Evolutionary conservation across 2,329 filamentous ascomycete genomes (phyloP), one percentile per base, ranked within the genome.

Genomic region (Ustulina deusta): DNA sequence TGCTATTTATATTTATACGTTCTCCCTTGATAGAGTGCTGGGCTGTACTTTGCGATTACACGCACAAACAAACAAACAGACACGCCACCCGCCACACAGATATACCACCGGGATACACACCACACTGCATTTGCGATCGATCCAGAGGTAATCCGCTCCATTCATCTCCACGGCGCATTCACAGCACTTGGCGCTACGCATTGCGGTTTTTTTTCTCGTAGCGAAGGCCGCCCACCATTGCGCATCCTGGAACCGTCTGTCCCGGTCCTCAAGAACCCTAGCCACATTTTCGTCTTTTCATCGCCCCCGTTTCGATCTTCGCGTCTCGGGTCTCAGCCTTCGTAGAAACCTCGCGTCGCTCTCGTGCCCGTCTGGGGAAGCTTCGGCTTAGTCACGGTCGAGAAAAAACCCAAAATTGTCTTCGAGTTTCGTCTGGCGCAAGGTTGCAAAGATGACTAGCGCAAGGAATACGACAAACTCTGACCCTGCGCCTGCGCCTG

Each of bases 381-480:
- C 48, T 51, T 46, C 40, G 42, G 22, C 54, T 25, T 34, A 61
- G 42, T 22, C 20, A 40, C 42, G 40, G n/a, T 27, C 15, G 20
- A 15, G 22, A n/a, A 42, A 54, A 55, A 25, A 38, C 22, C 49
- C 29, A n/a, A 54, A 40, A 52, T 9, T 25, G 5, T n/a, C 32
- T 1, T 48, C 42, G 36, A 59, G 52, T 52, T 54, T 34, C 22
- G n/a, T 32, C 52, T 48, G 13, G 61, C 55, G 61, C 57, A 29
- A 63, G 44, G 32, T 48, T 61, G 34, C 44, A 46, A 70, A 63
- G 29, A 77, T 77, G 75, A 75, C 75, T 64, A 73, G 74, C 69
- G 63, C 71, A 67, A 75, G 71, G 54, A 69, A 74, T 62, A 52
- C 68, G 63, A 74, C 65, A 66, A 66, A 70, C 44, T 52, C 61